Evolutionary conservation across 192 early-diverging fungal genomes (phyloP).

Genomic region (Lobosporangium transversale): DNA sequence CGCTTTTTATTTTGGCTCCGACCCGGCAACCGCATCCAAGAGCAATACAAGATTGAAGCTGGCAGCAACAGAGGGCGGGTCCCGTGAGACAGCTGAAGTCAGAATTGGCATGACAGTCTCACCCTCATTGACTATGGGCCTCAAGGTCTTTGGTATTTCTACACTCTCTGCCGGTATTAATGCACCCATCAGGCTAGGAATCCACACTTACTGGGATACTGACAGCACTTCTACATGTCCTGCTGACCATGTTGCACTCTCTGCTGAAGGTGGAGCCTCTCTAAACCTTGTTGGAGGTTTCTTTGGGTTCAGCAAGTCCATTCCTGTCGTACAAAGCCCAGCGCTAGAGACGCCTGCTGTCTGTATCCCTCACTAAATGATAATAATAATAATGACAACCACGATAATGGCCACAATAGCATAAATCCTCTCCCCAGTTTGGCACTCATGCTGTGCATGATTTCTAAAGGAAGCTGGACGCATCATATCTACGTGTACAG

Average conservation of each 20-base stretch:
- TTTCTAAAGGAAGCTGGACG: too few relatives aligned
- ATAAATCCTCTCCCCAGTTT: too few relatives aligned
- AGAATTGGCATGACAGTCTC: conserved; percentile 21
- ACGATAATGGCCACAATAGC: too few relatives aligned
- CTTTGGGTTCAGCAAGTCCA: conserved; percentile 32
- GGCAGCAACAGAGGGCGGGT: background rate
- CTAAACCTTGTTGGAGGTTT: conserved; percentile 17
- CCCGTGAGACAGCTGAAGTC: conserved; percentile 26
- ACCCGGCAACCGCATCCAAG: conserved; percentile 11
- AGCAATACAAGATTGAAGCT: background rate
- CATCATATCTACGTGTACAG: too few relatives aligned
- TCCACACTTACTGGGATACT: conserved; percentile 43
- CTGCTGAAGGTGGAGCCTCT: conserved; percentile 17
- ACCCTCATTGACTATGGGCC: conserved; percentile 15
- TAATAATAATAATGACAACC: too few relatives aligned
- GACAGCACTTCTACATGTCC: conserved; percentile 14
- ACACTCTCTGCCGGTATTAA: conserved; percentile 18
- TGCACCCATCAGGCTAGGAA: conserved; percentile 16
- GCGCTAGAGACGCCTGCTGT: conserved; percentile 10
- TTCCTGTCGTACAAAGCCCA: conserved; percentile 20
- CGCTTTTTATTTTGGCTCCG: conserved; percentile 16
- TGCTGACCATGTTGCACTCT: conserved; percentile 20
- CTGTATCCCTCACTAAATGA: conserved; percentile 23
- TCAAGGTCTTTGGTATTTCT: conserved; percentile 23
- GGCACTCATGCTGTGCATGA: too few relatives aligned